Percentiles rank a stretch among this genome's conserved stretches.
Conservation (phyloP, 2,329 filamentous ascomycete genomes). For the Fusarium algeriense region DNA sequence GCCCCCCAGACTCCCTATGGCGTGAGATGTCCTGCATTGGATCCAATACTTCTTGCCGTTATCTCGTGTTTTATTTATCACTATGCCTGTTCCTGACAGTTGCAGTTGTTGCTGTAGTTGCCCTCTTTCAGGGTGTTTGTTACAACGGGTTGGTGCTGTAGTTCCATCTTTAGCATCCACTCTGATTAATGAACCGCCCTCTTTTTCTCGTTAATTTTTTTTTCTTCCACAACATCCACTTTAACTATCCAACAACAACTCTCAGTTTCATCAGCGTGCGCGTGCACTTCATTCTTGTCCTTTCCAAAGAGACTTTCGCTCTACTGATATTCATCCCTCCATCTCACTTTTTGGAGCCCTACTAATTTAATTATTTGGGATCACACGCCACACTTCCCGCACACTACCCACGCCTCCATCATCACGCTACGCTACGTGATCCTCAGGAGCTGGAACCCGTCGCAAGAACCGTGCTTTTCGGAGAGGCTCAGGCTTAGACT, state of each 20-base stretch:
- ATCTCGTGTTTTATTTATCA: slow-evolving; percentile 17
- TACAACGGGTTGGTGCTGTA: slow-evolving; percentile 31
- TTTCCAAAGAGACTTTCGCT: slow-evolving; percentile 7
- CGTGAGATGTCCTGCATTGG: slow-evolving; percentile 3
- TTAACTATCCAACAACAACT: slow-evolving; percentile 15
- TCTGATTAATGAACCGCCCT: slow-evolving; percentile 32
- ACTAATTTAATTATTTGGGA: slow-evolving; percentile 41
- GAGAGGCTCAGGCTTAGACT: slow-evolving; percentile 21
- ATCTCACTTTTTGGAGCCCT: slow-evolving; percentile 27
- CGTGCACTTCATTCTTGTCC: slow-evolving; percentile 2
- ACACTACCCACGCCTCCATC: slow-evolving; percentile 46
- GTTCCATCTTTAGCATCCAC: slow-evolving; percentile 34
- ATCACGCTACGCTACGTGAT: slow-evolving; percentile 38
- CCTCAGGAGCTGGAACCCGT: slow-evolving; percentile 16
- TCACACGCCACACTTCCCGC: slow-evolving; percentile 45
- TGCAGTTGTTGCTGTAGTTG: slow-evolving; percentile 18
- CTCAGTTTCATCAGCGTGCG: slow-evolving; percentile 18
- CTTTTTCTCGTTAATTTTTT: slow-evolving; percentile 28
- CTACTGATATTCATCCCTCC: slow-evolving; percentile 24
- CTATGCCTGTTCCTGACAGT: slow-evolving; percentile 21
- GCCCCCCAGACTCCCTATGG: slow-evolving; percentile 6
- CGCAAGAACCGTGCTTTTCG: slow-evolving; percentile 38
- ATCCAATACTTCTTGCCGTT: slow-evolving; percentile 3
- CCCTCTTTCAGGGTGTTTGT: slow-evolving; percentile 24
- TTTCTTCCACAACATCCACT: slow-evolving; percentile 35